Evolutionary conservation across 805 yeast genomes (phyloP), one percentile per base, ranked within the genome.

Genomic region (Cyberlindnera meyerae): DNA sequence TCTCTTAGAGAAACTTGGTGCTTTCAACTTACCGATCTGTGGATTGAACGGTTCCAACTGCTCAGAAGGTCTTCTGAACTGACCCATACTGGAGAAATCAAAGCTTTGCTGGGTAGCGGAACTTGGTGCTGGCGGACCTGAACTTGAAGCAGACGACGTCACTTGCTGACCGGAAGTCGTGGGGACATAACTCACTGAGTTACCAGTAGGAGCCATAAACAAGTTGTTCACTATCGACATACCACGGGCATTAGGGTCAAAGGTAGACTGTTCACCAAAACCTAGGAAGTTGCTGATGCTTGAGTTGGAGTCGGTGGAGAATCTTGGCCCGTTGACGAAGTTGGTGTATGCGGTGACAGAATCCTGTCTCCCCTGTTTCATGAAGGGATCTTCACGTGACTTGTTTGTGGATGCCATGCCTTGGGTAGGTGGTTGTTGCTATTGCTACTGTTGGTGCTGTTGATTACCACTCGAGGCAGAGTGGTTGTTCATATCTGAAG

Each of bases 21-120:
- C 45, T 34, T 49, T 52, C 15, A 61, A 49, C 31, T 60, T 55
- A n/a, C 45, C 37, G 4, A 58, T 54, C 4, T 72, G 63, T 33
- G 63, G 63, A 34, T 64, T 58, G 44, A 70, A 71, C 1, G 74
- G 70, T 36, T 72, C 77, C 33, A 70, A 42, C 34, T 69, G 75
- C 45, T 73, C 77, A 32, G 73, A 64, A n/a, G 68, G 71, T 32
- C 75, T 56, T 44, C 74, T 58, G 17, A 47, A 30, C 35, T 54
- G 40, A 42, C 49, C 43, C 51, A 48, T 44, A 39, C 62, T 36
- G 51, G 61, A 32, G 31, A 35, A 50, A 15, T 51, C 52, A n/a
- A 8, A 13, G 6, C 18, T 14, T 13, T 14, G 11, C 9, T 11
- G 18, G 6, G 18, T 7, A 27, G 11, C 16, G 7, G 18, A 11